Evolutionary conservation across 768 basidiomycete species (phyloP), one percentile per base, ranked within the genome.

Genomic region (Favolaschia claudopus): DNA sequence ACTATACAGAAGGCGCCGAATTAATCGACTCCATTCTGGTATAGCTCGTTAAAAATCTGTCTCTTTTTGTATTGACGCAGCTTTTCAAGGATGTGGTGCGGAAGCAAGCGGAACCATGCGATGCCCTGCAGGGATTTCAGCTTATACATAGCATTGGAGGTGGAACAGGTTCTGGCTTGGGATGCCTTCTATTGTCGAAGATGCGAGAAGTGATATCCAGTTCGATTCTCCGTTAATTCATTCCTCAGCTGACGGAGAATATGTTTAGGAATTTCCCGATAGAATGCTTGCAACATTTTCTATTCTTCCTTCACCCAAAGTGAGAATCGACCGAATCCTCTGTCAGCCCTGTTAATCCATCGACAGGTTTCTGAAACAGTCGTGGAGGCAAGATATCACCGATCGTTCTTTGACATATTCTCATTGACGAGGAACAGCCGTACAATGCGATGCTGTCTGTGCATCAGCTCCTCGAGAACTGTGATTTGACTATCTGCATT

Each of bases 71-170:
- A 28, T 3, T 53, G 38, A 34, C 17, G 14, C 24, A 46, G 14
- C 55, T 12, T 40, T 37, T 33, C 3, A 53, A 89, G 83, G 96
- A 95, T 39, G 80, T 88, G n/a, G 66, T 94, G 9, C 83, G 96
- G 63, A 85, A 79, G 67, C 91, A 96, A 71, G 80, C 90, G 2
- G 96, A 98, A 70, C 71, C 77, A 1, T 92, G 91, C 65, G 94
- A 99, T 36, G 84, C 88, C 9, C 79, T 98, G 19, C 96, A 99
- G 77, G 96, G 96, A 1, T 94, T 96, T 69, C 94, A 96, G 67
- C 73, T 95, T 43, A 74, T 95, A 10, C 94, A 96, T 63, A 94
- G 95, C 17, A 85, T 99, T 17, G 95, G 95, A 32, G 95, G 95
- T 59, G 95, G 95, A 33, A 96, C 92, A 3, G 95, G 94, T 33